These are phyloP conservation scores for Auricularia sp. DNA, from an alignment of 768 basidiomycete species.

Conservation along the genomic window DNA sequence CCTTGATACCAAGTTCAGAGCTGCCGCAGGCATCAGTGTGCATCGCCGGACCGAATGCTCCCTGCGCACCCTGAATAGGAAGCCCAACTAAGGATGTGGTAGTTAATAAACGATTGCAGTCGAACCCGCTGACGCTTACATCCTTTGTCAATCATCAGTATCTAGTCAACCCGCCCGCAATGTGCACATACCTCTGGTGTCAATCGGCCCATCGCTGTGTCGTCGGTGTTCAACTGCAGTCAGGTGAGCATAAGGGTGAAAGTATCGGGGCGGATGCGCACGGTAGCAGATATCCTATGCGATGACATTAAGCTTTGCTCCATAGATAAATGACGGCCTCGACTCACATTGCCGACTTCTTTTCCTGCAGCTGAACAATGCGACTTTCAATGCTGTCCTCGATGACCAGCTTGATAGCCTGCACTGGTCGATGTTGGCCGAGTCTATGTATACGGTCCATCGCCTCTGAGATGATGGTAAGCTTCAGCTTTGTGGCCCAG, in stretches of 20 bases:
- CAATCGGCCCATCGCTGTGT: slow-evolving; percentile 86
- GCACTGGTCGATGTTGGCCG: slow-evolving; percentile 88
- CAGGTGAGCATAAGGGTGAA: slow-evolving; percentile 17
- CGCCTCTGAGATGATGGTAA: slow-evolving; percentile 45
- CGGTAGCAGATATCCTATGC: slow-evolving; percentile 42
- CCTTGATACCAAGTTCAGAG: too few relatives aligned
- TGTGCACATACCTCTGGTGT: slow-evolving; percentile 48
- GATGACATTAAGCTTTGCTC: background rate
- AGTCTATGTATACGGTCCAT: slow-evolving; percentile 97
- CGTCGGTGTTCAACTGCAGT: slow-evolving; percentile 53
- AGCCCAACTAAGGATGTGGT: slow-evolving; percentile 32
- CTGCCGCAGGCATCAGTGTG: background rate
- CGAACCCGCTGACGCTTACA: slow-evolving; percentile 14
- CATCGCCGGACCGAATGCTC: background rate
- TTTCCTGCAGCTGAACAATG: slow-evolving; percentile 94
- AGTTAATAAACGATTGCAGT: slow-evolving; percentile 4
- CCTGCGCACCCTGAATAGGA: slow-evolving; percentile 44
- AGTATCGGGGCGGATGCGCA: slow-evolving; percentile 4
- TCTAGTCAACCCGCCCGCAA: slow-evolving; percentile 36
- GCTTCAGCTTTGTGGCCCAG: background rate
- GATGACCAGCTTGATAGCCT: slow-evolving; percentile 86
- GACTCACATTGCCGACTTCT: slow-evolving; percentile 88
- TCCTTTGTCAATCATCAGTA: background rate
- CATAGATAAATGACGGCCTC: background rate
- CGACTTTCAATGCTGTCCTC: slow-evolving; percentile 95